Percentiles rank a stretch among this genome's conserved stretches.
Evolutionary conservation across 352 stramenopile genomes (phyloP).

Genomic region (Globisporangium rhizosaccharum): DNA sequence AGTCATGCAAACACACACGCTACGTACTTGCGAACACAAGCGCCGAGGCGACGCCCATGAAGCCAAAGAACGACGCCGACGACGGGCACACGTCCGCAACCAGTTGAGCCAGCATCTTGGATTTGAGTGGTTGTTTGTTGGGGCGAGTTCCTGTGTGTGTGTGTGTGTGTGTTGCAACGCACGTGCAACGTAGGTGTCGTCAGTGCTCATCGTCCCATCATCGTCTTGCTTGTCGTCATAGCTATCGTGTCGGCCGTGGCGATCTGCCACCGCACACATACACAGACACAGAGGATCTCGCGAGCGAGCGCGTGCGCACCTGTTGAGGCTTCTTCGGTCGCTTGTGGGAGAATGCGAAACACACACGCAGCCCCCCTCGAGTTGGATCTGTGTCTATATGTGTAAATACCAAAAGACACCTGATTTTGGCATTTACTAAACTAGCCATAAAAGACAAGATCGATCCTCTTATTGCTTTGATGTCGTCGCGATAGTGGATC

Average conservation of each 20-base stretch:
- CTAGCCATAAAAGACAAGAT: background rate
- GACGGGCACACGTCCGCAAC: slow-evolving; percentile 95
- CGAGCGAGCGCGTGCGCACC: background rate
- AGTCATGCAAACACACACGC: background rate
- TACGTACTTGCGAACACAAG: slow-evolving; percentile 91
- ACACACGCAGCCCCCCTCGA: background rate
- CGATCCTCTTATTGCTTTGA: background rate
- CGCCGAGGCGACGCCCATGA: slow-evolving; percentile 96
- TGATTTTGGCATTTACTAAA: background rate
- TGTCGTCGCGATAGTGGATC: background rate
- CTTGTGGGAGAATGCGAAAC: background rate
- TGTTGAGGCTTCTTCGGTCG: background rate
- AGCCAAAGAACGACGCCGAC: slow-evolving; percentile 99
- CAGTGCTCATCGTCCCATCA: too few species aligned
- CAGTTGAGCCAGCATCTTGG: slow-evolving; percentile 35
- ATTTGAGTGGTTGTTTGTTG: too few species aligned
- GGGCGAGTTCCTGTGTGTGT: too few species aligned
- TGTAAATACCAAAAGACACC: background rate
- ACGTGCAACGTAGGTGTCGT: too few species aligned
- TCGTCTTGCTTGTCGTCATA: too few species aligned
- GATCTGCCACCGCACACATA: background rate
- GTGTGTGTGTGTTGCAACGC: too few species aligned
- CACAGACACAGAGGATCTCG: background rate
- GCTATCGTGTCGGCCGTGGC: too few species aligned
- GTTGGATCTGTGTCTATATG: background rate